A percentile compares a stretch with the other conserved stretches of the same genome.
Conservation (phyloP, 805 yeast genomes). For the Phaffomyces antillensis region DNA sequence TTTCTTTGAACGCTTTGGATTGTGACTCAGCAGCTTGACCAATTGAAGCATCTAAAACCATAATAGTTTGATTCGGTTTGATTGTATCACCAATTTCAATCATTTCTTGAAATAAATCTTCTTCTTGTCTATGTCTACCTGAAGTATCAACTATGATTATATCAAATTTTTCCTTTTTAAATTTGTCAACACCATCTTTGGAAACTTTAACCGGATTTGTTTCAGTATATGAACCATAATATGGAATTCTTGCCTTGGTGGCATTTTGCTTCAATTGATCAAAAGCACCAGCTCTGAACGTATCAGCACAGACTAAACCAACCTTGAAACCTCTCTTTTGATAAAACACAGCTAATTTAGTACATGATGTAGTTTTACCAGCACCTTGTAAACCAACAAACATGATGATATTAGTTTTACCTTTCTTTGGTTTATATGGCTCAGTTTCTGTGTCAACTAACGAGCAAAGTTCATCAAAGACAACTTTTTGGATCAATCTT, state of each 20-base stretch:
- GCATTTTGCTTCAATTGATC: slow-evolving; percentile 98
- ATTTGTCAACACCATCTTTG: slow-evolving; percentile 82
- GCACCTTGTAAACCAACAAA: slow-evolving; percentile 98
- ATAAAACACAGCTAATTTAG: slow-evolving; percentile 91
- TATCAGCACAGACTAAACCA: slow-evolving; percentile 97
- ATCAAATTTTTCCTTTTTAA: slow-evolving; percentile 86
- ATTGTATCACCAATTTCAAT: slow-evolving; percentile 84
- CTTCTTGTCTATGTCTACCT: slow-evolving; percentile 95
- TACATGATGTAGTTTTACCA: slow-evolving; percentile 97
- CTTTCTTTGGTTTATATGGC: slow-evolving; percentile 81
- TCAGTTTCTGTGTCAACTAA: slow-evolving; percentile 64
- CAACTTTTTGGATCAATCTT: slow-evolving; percentile 79
- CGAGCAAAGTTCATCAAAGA: slow-evolving; percentile 84
- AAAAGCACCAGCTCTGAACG: slow-evolving; percentile 99
- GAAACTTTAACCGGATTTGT: slow-evolving; percentile 94
- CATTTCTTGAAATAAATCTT: slow-evolving; percentile 89
- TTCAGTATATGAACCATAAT: slow-evolving; percentile 90
- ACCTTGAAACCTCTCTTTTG: slow-evolving; percentile 90
- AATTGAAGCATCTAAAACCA: slow-evolving; percentile 95
- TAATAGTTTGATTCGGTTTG: slow-evolving; percentile 89
- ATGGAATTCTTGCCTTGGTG: slow-evolving; percentile 89
- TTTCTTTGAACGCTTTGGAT: slow-evolving; percentile 88
- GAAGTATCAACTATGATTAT: slow-evolving; percentile 95
- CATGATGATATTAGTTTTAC: slow-evolving; percentile 78
- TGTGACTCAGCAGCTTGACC: slow-evolving; percentile 98